Conservation (phyloP, 2,329 filamentous ascomycete genomes). For the Alternaria dauci region DNA sequence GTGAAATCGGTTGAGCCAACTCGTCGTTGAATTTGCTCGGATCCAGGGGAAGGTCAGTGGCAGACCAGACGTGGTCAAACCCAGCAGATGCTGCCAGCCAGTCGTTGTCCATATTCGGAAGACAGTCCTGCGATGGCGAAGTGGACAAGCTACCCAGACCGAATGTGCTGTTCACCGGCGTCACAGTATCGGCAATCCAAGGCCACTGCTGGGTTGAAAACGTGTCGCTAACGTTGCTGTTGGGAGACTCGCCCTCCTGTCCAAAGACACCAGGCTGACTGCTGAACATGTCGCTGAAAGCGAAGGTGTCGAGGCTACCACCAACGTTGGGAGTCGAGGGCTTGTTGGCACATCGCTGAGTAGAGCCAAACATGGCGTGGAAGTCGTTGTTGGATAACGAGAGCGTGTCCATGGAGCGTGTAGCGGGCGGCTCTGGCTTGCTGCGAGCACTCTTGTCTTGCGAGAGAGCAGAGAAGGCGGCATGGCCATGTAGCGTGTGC, state of each 20-base stretch:
- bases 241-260: conserved; percentile 46
- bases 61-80: conserved; percentile 50
- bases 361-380: conserved; percentile 47
- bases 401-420: conserved; percentile 47
- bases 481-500: conserved; percentile 48
- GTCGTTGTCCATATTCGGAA: conserved; percentile 46
- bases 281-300: conserved; percentile 42
- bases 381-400: conserved; percentile 50
- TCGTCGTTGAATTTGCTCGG: conserved; percentile 49
- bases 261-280: conserved; percentile 33
- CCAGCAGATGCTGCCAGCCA: conserved; percentile 49
- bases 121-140: conserved; percentile 50
- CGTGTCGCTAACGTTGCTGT: conserved; percentile 45
- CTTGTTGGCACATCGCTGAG: conserved; percentile 38
- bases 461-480: conserved; percentile 39
- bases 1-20: conserved; percentile 50
- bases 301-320: conserved; percentile 40
- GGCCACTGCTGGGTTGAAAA: conserved; percentile 46
- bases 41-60: conserved; percentile 52
- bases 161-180: conserved; percentile 42
- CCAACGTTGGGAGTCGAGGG: conserved; percentile 38
- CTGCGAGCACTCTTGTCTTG: conserved; percentile 35
- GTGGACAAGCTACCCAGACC: conserved; percentile 49
- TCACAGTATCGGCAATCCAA: conserved; percentile 38
- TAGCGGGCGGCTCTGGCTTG: conserved; percentile 32